Conservation (phyloP, 75 land plant species). For the Chamaecyparis obtusa region DNA sequence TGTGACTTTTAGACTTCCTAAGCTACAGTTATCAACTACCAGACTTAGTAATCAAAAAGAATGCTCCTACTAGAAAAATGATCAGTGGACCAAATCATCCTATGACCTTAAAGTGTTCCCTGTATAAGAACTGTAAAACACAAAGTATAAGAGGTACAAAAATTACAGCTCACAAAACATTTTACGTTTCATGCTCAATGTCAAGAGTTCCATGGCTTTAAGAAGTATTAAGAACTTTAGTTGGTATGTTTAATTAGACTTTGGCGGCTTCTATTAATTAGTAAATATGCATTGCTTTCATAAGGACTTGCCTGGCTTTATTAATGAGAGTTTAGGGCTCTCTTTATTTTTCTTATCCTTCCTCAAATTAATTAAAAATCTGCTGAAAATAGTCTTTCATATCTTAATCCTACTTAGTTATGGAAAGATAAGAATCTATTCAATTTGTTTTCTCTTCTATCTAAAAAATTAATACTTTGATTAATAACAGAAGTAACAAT, state of each 20-base stretch:
- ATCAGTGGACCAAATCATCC: neutral
- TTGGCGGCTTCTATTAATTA: neutral
- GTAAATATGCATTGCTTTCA: neutral
- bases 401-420: neutral
- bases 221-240: neutral
- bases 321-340: neutral
- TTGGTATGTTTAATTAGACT: neutral
- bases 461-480: too few species aligned
- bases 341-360: neutral
- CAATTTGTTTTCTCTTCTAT: neutral
- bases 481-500: too few species aligned
- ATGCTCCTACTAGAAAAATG: neutral
- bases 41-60: neutral
- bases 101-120: neutral
- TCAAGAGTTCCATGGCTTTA: neutral
- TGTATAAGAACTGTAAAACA: neutral
- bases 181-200: neutral
- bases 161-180: neutral
- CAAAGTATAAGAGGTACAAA: neutral
- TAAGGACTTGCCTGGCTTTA: neutral
- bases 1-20: neutral
- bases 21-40: constrained; percentile 2
- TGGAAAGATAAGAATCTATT: neutral
- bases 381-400: neutral
- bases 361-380: neutral